Percentiles rank a stretch among this genome's conserved stretches.
phyloP scores from a whole-genome alignment of 1,284 basidiomycete species.

The Ustilago bromivora region DNA sequence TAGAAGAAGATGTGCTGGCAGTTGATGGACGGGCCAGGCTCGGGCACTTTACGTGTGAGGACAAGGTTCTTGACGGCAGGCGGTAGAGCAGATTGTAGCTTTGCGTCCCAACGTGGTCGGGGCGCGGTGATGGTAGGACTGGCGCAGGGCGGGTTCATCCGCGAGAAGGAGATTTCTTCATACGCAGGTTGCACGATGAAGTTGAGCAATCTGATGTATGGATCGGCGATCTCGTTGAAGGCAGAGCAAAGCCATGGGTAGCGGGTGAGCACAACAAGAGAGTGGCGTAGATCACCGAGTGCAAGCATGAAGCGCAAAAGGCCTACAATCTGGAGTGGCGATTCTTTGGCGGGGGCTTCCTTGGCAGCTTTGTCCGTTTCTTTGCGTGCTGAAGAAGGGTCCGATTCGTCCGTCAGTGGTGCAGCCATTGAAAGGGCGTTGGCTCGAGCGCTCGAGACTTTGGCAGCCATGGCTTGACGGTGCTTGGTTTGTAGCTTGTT shows the following conservation, averaged over 20 bases:
- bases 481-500: conserved; percentile 77
- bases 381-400: conserved; percentile 42
- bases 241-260: conserved; percentile 88
- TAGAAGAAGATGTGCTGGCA: conserved; percentile 63
- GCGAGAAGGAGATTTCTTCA: conserved; percentile 44
- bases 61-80: conserved; percentile 29
- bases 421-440: conserved; percentile 88
- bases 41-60: conserved; percentile 60
- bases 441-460: conserved; percentile 75
- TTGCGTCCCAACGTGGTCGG: conserved; percentile 66
- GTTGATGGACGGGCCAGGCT: conserved; percentile 49
- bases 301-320: conserved; percentile 84
- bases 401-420: conserved; percentile 77
- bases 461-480: conserved; percentile 75
- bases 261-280: conserved; percentile 81
- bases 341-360: conserved; percentile 72
- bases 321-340: conserved; percentile 83
- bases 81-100: conserved; percentile 26
- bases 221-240: conserved; percentile 82
- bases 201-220: conserved; percentile 71
- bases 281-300: conserved; percentile 83
- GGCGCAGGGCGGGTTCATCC: conserved; percentile 76
- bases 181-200: conserved; percentile 63
- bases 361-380: conserved; percentile 70
- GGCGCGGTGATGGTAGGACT: conserved; percentile 69